Evolutionary conservation across 306 rosid species (phyloP), one percentile per base, ranked within the genome.

Genomic region (Acmispon strigosus): DNA sequence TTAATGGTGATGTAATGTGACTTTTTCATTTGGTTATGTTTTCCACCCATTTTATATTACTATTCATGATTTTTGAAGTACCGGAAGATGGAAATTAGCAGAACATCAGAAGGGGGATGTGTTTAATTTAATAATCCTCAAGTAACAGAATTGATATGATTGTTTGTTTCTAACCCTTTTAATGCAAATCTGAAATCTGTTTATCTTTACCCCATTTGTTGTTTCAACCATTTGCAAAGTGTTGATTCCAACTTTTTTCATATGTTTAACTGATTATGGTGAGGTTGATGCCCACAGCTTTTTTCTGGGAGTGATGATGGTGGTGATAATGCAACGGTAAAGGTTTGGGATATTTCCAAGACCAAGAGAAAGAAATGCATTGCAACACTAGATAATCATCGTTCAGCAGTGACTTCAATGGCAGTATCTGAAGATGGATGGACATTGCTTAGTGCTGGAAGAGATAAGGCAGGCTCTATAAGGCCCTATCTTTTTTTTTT

Each of bases 221-320:
- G 39, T 48, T 66, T 45, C 22, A 50, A 15, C 69, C 29, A 72
- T 69, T 69, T 18, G 1, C 41, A 43, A 52, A 14, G 11, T 53
- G 32, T 45, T 55, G 17, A 62, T 49, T 68, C 54, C 18, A 10
- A 37, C 61, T 72, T 65, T 42, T 24, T 41, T 70, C 32, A 4
- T 49, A 27, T 69, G 29, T 61, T 74, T 18, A 57, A 62, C 47
- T 76, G 44, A 72, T 70, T 32, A 22, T 66, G 73, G 55, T 66
- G 71, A 43, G 19, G n/a, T 69, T 48, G 67, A 54, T 81, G 56
- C 68, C 49, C 10, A 11, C 80, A 94, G 97, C 92, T 94, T 86
- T 94, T 94, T 83, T 94, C 99, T 14, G 97, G 92, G 61, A 87
- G 98, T 75, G 96, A 89, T 71, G 98, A 94, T 19, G 95, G 92